These are phyloP conservation scores for Cupressus sempervirens DNA, from an alignment of 75 land plant genomes.

Conservation along the genomic window DNA sequence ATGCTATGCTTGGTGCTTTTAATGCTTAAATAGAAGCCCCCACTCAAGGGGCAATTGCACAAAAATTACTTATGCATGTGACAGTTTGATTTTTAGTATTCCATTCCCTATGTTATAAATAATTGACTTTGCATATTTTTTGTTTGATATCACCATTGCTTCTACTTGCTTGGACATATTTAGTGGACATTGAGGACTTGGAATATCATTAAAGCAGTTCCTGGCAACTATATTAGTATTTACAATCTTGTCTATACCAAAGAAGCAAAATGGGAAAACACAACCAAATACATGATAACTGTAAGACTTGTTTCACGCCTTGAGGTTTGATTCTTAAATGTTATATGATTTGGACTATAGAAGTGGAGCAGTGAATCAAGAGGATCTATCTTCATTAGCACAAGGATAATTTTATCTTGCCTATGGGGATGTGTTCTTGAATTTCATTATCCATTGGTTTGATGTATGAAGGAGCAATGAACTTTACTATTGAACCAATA, in stretches of 20 bases:
- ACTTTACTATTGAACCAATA: background rate
- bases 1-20: no score
- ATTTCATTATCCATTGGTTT: background rate
- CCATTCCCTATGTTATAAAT: background rate
- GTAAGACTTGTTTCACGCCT: background rate
- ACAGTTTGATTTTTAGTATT: background rate
- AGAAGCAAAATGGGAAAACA: background rate
- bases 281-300: background rate
- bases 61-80: background rate
- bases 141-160: background rate
- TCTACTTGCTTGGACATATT: background rate
- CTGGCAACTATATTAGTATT: background rate
- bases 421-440: background rate
- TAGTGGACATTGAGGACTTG: background rate
- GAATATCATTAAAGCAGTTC: background rate
- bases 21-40: no score
- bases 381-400: background rate
- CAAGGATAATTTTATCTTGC: background rate
- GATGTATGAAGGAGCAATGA: background rate
- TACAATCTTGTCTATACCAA: background rate
- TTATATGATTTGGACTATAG: background rate
- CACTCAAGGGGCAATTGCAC: no score
- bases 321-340: background rate
- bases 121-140: background rate
- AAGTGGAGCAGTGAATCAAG: background rate